Conservation (phyloP, 2,329 filamentous ascomycete genomes). For the Fusarium buxicola region DNA sequence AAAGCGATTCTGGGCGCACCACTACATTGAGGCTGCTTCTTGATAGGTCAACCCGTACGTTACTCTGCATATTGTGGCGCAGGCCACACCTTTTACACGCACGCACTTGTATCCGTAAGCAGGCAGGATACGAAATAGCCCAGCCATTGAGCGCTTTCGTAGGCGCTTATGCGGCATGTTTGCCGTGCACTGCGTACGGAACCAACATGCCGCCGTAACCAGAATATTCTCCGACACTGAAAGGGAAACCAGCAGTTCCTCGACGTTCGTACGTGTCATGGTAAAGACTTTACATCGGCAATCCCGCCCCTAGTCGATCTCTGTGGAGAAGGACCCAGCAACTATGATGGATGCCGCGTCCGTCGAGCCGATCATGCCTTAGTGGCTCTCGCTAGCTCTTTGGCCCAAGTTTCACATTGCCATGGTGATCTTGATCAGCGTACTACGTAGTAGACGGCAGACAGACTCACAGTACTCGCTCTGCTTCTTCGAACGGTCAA, state of each 20-base stretch:
- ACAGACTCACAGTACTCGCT: no score
- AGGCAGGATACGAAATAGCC: slow-evolving; percentile 12
- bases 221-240: slow-evolving; percentile 1
- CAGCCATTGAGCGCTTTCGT: background rate
- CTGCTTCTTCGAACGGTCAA: no score
- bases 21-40: background rate
- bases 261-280: background rate
- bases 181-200: background rate
- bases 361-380: slow-evolving; percentile 16
- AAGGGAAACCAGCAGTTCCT: no score
- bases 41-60: slow-evolving; percentile 29
- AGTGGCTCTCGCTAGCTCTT: slow-evolving; percentile 1
- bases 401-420: slow-evolving; percentile 21
- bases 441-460: background rate
- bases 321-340: slow-evolving; percentile 27
- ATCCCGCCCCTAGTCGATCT: slow-evolving; percentile 29
- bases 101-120: background rate
- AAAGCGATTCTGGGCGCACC: background rate
- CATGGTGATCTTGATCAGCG: slow-evolving; percentile 20
- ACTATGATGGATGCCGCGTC: slow-evolving; percentile 18
- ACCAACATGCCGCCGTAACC: background rate
- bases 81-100: background rate
- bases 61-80: background rate
- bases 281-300: slow-evolving; percentile 24
- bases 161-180: slow-evolving; percentile 15